Evolutionary conservation across 768 basidiomycete genomes (phyloP).

Genomic region (Termitomyces sp.): DNA sequence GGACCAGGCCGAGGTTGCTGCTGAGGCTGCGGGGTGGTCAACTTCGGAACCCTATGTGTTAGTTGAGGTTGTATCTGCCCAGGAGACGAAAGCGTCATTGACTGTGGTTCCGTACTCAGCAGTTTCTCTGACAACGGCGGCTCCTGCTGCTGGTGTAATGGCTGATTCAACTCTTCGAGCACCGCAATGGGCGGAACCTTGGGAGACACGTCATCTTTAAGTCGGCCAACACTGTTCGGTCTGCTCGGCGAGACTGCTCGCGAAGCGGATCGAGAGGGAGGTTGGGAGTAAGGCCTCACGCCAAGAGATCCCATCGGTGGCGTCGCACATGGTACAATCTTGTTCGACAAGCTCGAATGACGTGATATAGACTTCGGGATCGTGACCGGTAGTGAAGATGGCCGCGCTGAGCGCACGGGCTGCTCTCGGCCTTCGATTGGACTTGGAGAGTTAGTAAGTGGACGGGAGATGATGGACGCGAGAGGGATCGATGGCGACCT

Average conservation of each 20-base stretch:
- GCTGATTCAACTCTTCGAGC: not conserved
- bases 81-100: not conserved
- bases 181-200: not conserved
- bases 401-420: not conserved
- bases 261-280: not conserved
- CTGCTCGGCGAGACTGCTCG: not conserved
- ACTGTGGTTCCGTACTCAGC: not conserved
- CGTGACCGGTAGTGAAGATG: not conserved
- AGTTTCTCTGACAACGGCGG: not conserved
- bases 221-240: not conserved
- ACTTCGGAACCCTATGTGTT: not conserved
- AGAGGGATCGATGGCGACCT: not conserved
- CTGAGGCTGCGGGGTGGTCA: not conserved
- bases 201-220: not conserved
- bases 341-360: not conserved
- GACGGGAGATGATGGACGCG: not conserved
- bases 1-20: not conserved
- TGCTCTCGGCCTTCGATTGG: not conserved
- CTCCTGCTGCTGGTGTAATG: not conserved
- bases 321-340: not conserved
- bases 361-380: not conserved
- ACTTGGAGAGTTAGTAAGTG: not conserved
- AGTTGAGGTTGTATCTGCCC: not conserved
- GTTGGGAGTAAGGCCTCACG: not conserved
- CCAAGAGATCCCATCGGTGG: not conserved